These are phyloP conservation scores for Verbena officinalis DNA, from an alignment of 257 asterid species.

Conservation along the genomic window DNA sequence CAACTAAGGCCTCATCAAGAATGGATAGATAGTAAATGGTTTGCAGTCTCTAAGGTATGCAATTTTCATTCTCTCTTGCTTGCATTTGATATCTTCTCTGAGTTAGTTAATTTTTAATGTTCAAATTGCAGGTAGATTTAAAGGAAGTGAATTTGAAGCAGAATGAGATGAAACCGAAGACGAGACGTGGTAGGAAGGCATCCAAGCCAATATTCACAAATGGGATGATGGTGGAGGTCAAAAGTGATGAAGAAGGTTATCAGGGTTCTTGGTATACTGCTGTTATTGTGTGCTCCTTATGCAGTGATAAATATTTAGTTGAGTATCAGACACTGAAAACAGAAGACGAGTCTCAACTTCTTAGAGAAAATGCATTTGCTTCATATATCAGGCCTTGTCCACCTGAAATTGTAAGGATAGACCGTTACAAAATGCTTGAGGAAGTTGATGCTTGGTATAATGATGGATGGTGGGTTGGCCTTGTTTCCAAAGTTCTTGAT, in stretches of 20 bases:
- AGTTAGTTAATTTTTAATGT: constrained; percentile 12
- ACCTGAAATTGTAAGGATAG: constrained; percentile 37
- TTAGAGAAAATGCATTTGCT: constrained; percentile 43
- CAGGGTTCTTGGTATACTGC: constrained; percentile 72
- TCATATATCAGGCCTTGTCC: constrained; percentile 63
- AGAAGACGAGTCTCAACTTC: constrained; percentile 47
- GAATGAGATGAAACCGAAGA: constrained; percentile 34
- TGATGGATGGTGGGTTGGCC: constrained; percentile 85
- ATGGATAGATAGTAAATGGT: constrained; percentile 52
- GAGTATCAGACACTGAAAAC: constrained; percentile 61
- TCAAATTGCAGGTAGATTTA: constrained; percentile 38
- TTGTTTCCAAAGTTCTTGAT: constrained; percentile 51
- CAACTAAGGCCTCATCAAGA: constrained; percentile 61
- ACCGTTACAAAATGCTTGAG: constrained; percentile 51
- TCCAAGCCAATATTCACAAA: constrained; percentile 36
- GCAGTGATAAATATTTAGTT: constrained; percentile 41
- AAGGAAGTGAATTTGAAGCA: constrained; percentile 31
- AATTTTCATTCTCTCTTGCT: constrained; percentile 20
- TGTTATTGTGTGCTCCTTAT: constrained; percentile 36
- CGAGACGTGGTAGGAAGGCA: constrained; percentile 33
- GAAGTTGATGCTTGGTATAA: constrained; percentile 73
- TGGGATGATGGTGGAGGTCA: constrained; percentile 68
- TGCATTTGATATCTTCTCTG: constrained; percentile 5
- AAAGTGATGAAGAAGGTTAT: constrained; percentile 67
- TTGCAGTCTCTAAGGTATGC: constrained; percentile 42